Percentiles rank a stretch among this genome's conserved stretches.
These are phyloP conservation scores for Spinacia oleracea DNA, from an alignment of 179 eudicot genomes.

Conservation along the genomic window DNA sequence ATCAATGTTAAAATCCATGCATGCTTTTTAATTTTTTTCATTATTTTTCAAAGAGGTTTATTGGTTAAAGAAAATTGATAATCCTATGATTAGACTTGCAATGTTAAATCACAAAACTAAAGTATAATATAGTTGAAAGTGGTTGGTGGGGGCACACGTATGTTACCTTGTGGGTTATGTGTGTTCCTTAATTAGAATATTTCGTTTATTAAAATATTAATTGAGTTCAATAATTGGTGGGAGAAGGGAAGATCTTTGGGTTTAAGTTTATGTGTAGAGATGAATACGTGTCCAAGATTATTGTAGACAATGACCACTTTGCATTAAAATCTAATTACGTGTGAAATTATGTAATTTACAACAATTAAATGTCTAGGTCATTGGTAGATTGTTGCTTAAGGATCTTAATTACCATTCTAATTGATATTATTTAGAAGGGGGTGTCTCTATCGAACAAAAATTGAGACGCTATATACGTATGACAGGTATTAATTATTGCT, in stretches of 20 bases:
- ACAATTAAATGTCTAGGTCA: constrained; percentile 20
- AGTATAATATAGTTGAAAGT: constrained; percentile 17
- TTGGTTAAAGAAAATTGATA: constrained; percentile 1
- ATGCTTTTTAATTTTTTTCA: not conserved
- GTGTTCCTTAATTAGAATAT: constrained; percentile 1
- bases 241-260: constrained; percentile 8
- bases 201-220: constrained; percentile 22
- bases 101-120: constrained; percentile 15
- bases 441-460: not conserved
- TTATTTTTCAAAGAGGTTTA: not conserved
- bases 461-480: not conserved
- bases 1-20: not conserved
- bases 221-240: constrained; percentile 36
- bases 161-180: constrained; percentile 14
- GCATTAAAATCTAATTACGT: constrained; percentile 23
- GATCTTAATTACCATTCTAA: constrained; percentile 10
- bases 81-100: constrained; percentile 10
- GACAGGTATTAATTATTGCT: not conserved
- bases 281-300: constrained; percentile 29
- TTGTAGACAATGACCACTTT: not conserved
- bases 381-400: not conserved
- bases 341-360: constrained; percentile 8
- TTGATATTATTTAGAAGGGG: constrained; percentile 10
- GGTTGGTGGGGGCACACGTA: constrained; percentile 30
- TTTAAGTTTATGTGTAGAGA: constrained; percentile 18